Base-by-base conservation (phyloP, 1,139 yeast genomes). In the Debaryomycetaceae sp. region DNA sequence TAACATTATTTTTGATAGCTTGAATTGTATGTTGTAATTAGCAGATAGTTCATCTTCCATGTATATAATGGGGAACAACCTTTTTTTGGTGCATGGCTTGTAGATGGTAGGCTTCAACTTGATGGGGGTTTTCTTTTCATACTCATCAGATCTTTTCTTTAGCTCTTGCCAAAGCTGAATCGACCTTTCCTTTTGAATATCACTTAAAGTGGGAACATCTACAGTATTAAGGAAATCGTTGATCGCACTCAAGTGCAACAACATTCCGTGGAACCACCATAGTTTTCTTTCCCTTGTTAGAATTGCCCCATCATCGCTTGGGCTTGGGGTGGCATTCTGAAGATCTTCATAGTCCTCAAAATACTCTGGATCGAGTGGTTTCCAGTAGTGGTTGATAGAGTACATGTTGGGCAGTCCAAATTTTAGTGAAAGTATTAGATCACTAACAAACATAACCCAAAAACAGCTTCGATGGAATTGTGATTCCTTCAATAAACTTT, bases 231-330 rank as follows among this genome's bases (percentile, higher is more conserved):
- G 54, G 47, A 68, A 66, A 36, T 69, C 73, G 47, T 62, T 63
- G 37, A 68, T 57, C 23, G 55, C 49, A 45, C 69, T 59, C 45
- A 59, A 63, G 41, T 61, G 60, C 13, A 66, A 45, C 35, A 66
- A 51, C 37, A 69, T 58, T 47, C 66, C 62, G 44, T 69, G 67
- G 35, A 66, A 52, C 76, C 75, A 72, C 76, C 75, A 72, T 23
- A 60, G 49, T 5, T 63, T 53, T 27, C 56, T 60, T 40, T 55
- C 51, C 44, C 51, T 52, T 36, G 51, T 51, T 8, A 58, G 47
- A 14, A 49, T 47, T 17, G 43, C 20, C 5, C 9, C 36, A 7
- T 43, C 38, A 7, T 35, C 38, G 23, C 7, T 34, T 5, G 34
- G 38, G 14, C 14, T 8, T 8, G 36, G 6, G n/a, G 38, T 31